Percentiles rank a stretch among this genome's conserved stretches.
Conservation (phyloP, 345 rosid genomes). For the Euclidium syriacum region DNA sequence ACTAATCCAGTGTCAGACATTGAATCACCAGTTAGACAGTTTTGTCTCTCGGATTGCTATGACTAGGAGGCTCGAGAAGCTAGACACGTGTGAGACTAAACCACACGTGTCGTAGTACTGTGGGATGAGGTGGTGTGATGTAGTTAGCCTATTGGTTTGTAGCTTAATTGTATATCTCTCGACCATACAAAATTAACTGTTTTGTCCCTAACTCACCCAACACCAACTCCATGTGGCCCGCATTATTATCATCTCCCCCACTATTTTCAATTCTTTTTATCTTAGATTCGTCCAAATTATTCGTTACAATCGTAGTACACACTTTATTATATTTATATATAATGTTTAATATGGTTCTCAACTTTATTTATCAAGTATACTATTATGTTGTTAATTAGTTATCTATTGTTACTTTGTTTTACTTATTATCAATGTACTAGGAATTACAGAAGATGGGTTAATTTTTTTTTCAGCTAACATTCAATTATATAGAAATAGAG, state of each 20-base stretch:
- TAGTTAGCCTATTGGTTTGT: constrained; percentile 14
- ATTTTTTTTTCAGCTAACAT: no score
- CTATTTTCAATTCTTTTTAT: background rate
- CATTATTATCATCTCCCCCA: constrained; percentile 14
- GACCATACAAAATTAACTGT: constrained; percentile 28
- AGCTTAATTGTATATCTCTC: constrained; percentile 5
- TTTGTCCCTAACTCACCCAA: constrained; percentile 34
- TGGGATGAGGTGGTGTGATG: constrained; percentile 17
- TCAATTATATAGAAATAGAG: background rate
- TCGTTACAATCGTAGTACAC: background rate
- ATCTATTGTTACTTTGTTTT: background rate
- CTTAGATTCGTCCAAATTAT: constrained; percentile 5
- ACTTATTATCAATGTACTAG: background rate
- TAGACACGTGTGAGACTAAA: constrained; percentile 13
- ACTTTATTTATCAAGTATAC: background rate
- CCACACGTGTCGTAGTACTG: constrained; percentile 13
- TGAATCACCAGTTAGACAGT: background rate
- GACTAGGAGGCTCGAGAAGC: background rate
- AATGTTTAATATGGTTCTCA: background rate
- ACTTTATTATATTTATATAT: background rate
- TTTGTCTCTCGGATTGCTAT: constrained; percentile 9
- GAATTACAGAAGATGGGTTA: background rate
- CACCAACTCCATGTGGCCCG: constrained; percentile 27
- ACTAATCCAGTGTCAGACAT: constrained; percentile 18
- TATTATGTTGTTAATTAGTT: background rate